Base-by-base conservation (phyloP, 129 eudicot species). In the Chrysanthemum lavandulifolium region DNA sequence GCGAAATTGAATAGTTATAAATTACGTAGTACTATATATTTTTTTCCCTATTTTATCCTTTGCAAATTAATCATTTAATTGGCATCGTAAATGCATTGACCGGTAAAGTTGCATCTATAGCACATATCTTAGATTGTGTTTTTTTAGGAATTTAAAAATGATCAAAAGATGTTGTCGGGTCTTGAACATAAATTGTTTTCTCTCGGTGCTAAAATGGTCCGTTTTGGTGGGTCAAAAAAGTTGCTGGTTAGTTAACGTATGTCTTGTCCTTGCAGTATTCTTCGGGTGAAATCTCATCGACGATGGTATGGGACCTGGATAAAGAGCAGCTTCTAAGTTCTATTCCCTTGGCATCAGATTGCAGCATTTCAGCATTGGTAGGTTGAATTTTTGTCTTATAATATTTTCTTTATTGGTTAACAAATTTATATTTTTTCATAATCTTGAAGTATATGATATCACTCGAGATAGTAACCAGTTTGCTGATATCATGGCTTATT, bases 241-340 rank as follows among this genome's bases (percentile, higher is more conserved):
- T 40, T 7, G 10, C 47, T 40, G 10, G 47, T 40, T 40, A 40
- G 47, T 40, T 10, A 40, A 40, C 2, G 47, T 1, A 40, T 66
- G 4, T 64, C 61, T 69, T 55, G 33, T 81, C 65, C 2, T 70
- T 60, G 49, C 80, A 94, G 99, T 94, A 82, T 84, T 83, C 93
- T 31, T 88, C 96, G 2, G 96, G 97, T 72, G 97, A 94, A 72
- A 81, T 88, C 40, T 84, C 99, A 29, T 89, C 95, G n/a, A 81
- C 89, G 53, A 83, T 86, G 91, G 89, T 93, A 11, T 90, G 99
- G 99, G 97, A 94, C 82, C 83, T 94, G 80, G 97, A 94, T 65
- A 94, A 88, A 79, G 99, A 94, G 80, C 97, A 90, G 78, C 96
- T 90, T 82, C 76, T 90, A 21, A 85, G 73, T 62, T 77, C 94